Evolutionary conservation across 1,139 yeast genomes (phyloP).

Genomic region (Nakaseomyces bracarensis): DNA sequence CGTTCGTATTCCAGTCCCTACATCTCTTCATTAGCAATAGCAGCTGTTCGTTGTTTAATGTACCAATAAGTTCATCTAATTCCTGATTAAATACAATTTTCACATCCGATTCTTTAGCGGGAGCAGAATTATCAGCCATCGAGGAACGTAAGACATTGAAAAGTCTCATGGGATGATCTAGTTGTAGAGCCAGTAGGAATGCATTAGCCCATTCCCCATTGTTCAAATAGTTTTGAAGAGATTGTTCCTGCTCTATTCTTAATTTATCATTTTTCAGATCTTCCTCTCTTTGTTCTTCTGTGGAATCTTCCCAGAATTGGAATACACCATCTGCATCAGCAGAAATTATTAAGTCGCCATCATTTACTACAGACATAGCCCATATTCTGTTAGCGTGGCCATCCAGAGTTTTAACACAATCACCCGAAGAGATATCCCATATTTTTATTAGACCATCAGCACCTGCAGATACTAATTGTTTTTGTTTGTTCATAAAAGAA

Average conservation of each 20-base stretch:
- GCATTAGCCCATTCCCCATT: slow-evolving; percentile 82
- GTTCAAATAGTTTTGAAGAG: slow-evolving; percentile 61
- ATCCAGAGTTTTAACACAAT: slow-evolving; percentile 73
- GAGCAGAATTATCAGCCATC: slow-evolving; percentile 30
- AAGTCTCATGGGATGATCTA: slow-evolving; percentile 80
- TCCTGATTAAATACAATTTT: slow-evolving; percentile 43
- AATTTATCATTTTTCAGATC: slow-evolving; percentile 42
- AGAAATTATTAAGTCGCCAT: slow-evolving; percentile 63
- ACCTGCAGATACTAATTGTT: slow-evolving; percentile 73
- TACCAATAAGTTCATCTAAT: slow-evolving; percentile 57
- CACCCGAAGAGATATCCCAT: slow-evolving; percentile 78
- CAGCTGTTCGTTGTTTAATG: slow-evolving; percentile 54
- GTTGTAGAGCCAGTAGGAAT: slow-evolving; percentile 70
- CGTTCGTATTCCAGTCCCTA: slow-evolving; percentile 93
- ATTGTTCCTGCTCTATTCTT: slow-evolving; percentile 80
- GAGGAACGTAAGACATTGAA: slow-evolving; percentile 60
- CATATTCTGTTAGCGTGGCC: slow-evolving; percentile 92
- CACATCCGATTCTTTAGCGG: slow-evolving; percentile 34
- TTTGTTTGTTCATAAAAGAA: slow-evolving; percentile 55
- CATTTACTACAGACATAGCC: slow-evolving; percentile 64
- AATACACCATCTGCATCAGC: slow-evolving; percentile 96
- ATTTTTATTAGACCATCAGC: slow-evolving; percentile 91
- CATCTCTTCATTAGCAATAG: slow-evolving; percentile 57
- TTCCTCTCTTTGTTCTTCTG: slow-evolving; percentile 56
- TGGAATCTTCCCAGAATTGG: slow-evolving; percentile 80